Conservation (phyloP, 163 green algal genomes). For the Smithsoniella earleae region DNA sequence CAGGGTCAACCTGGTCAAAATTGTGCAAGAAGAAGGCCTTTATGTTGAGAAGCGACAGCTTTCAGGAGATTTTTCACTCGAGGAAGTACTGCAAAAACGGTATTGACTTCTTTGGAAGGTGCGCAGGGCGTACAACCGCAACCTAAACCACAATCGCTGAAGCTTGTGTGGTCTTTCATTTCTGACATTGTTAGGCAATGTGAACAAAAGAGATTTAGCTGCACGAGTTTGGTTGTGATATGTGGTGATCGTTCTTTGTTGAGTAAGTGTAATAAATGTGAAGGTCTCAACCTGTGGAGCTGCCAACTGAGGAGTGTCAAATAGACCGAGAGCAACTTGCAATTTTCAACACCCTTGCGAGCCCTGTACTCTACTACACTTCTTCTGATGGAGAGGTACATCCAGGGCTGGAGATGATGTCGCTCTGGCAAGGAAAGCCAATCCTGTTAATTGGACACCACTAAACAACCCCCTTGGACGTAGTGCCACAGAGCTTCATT, state of each 20-base stretch:
- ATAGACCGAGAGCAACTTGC: background rate
- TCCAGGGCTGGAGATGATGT: background rate
- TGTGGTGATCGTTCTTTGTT: no score
- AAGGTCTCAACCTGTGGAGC: background rate
- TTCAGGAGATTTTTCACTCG: background rate
- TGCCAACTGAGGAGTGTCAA: background rate
- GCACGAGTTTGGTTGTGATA: no score
- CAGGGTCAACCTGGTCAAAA: constrained; percentile 56
- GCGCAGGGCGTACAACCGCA: no score
- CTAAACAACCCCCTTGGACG: background rate
- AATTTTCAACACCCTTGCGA: background rate
- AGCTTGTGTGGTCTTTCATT: no score
- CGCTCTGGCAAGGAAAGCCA: background rate
- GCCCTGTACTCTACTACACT: constrained; percentile 2
- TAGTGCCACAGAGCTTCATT: no score
- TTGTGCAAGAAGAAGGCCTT: constrained; percentile 49
- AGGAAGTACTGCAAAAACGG: background rate
- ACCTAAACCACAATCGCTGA: no score
- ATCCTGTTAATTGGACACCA: constrained; percentile 4
- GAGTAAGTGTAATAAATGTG: background rate
- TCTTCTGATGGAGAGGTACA: background rate
- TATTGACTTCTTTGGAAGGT: constrained; percentile 3
- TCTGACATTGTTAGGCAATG: no score
- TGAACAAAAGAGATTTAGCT: no score
- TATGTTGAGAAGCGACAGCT: constrained; percentile 10